Percentiles rank a stretch among this genome's conserved stretches.
phyloP scores from a whole-genome alignment of 225 moss, liverwort and hornwort species.

The Rhytidiadelphus loreus region DNA sequence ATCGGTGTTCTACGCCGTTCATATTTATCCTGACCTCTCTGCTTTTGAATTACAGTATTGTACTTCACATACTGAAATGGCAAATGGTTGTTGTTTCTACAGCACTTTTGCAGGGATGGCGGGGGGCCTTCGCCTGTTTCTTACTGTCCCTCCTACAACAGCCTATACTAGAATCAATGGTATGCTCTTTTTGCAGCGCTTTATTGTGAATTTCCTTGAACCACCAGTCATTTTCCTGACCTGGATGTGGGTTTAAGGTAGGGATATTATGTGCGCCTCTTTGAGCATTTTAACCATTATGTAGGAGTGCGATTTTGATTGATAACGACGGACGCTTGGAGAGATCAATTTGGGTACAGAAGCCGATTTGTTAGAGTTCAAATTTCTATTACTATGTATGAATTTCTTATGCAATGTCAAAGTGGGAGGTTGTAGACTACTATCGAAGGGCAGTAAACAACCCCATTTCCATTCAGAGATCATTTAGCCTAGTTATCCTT shows the following conservation, averaged over 20 bases:
- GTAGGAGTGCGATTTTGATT: not conserved
- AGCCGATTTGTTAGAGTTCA: not conserved
- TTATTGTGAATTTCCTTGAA: not conserved
- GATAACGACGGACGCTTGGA: not conserved
- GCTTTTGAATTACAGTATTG: not conserved
- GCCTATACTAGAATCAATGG: constrained; percentile 10
- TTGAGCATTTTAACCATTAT: not conserved
- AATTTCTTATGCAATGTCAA: not conserved
- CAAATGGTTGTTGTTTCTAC: not conserved
- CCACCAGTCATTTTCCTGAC: not conserved
- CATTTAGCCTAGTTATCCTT: not conserved
- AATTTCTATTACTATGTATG: not conserved
- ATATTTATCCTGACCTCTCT: not conserved
- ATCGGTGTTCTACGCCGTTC: not conserved
- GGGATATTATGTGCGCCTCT: not conserved
- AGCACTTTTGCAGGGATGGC: constrained; percentile 25
- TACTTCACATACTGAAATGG: not conserved
- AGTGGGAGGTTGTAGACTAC: not conserved
- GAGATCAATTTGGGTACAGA: not conserved
- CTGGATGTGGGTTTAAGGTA: not conserved
- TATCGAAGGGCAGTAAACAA: not conserved
- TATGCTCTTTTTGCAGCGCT: not conserved
- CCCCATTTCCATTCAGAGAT: not conserved
- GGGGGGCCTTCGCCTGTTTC: constrained; percentile 28
- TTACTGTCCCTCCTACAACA: constrained; percentile 11